These are phyloP conservation scores for Lactifluus piperatus DNA, from an alignment of 768 basidiomycete species.

Conservation along the genomic window DNA sequence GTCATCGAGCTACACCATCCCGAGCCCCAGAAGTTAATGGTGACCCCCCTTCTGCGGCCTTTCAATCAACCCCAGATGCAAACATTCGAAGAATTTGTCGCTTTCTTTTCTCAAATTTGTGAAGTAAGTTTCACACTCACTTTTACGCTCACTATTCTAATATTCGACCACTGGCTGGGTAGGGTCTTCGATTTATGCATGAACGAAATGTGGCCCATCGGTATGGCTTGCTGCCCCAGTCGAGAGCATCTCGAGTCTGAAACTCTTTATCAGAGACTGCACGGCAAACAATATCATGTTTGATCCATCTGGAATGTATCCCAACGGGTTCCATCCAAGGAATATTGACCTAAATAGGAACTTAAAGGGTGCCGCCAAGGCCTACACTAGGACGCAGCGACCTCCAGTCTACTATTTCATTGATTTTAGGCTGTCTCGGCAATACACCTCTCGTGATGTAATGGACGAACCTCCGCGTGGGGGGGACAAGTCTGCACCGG, in stretches of 20 bases:
- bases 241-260: neutral
- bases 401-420: neutral
- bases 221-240: neutral
- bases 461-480: neutral
- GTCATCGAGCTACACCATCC: neutral
- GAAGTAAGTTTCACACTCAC: neutral
- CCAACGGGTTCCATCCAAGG: neutral
- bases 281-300: neutral
- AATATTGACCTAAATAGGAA: neutral
- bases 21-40: neutral
- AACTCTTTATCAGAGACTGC: neutral
- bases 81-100: neutral
- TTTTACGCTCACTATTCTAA: neutral
- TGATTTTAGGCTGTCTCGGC: neutral
- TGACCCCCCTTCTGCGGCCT: neutral
- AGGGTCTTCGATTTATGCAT: neutral
- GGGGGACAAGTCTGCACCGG: neutral
- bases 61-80: neutral
- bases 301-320: neutral
- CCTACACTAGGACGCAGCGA: neutral
- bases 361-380: neutral
- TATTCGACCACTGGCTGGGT: neutral
- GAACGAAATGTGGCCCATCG: neutral
- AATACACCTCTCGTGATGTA: neutral
- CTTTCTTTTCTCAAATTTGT: neutral